These are phyloP conservation scores for Pichia membranifaciens DNA, from an alignment of 805 yeast genomes.

Conservation along the genomic window DNA sequence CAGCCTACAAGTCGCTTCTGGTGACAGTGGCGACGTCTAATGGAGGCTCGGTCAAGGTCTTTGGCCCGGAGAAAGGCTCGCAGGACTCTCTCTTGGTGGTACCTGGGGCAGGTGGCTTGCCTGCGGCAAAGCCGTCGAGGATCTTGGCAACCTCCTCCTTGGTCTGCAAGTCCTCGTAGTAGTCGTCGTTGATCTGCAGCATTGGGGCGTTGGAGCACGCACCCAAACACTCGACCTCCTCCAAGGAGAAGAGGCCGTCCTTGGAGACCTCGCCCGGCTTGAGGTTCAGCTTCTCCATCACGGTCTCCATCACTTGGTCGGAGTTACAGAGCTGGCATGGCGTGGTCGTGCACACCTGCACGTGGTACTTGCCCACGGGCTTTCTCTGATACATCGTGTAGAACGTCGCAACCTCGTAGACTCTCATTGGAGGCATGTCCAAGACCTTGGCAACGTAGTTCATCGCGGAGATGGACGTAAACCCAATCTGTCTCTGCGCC, in stretches of 20 bases:
- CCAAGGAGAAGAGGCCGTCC: constrained; percentile 71
- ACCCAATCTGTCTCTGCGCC: constrained; percentile 84
- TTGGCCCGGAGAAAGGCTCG: constrained; percentile 71
- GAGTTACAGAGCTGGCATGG: constrained; percentile 84
- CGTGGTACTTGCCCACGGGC: constrained; percentile 79
- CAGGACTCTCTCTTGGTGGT: constrained; percentile 62
- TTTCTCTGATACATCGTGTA: constrained; percentile 85
- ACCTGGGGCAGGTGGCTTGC: constrained; percentile 59
- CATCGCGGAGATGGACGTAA: constrained; percentile 83
- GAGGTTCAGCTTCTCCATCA: constrained; percentile 52
- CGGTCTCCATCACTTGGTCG: constrained; percentile 70
- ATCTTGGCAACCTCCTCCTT: constrained; percentile 56
- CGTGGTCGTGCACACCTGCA: constrained; percentile 85
- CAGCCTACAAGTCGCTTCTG: constrained; percentile 54
- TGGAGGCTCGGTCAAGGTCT: constrained; percentile 59
- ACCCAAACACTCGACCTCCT: constrained; percentile 87
- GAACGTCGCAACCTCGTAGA: constrained; percentile 86
- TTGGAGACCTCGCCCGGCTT: constrained; percentile 73
- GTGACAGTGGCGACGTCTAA: constrained; percentile 64
- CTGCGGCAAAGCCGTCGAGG: constrained; percentile 57
- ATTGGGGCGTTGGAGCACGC: constrained; percentile 91
- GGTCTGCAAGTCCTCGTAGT: constrained; percentile 68
- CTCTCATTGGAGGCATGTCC: constrained; percentile 93
- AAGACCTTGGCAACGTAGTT: constrained; percentile 79
- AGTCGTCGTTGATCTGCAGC: constrained; percentile 80